phyloP scores from a whole-genome alignment of 106 monocot genomes.

The Ottelia alismoides region DNA sequence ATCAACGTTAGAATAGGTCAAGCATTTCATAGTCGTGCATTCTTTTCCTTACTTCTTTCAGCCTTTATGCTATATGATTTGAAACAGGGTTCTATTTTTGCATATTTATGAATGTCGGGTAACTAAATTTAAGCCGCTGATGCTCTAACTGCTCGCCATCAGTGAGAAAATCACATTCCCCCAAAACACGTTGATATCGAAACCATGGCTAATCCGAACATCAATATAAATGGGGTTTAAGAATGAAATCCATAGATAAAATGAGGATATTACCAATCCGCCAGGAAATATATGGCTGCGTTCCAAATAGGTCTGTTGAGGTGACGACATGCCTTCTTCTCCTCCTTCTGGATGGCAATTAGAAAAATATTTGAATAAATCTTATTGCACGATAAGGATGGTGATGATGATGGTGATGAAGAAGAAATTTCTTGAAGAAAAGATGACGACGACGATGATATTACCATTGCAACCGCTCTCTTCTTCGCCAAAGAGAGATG shows the following conservation, averaged over 20 bases:
- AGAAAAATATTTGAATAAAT: not conserved
- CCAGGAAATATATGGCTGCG: constrained; percentile 27
- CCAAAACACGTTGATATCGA: too few species aligned
- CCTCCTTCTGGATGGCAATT: not conserved
- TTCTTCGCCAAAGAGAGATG: constrained; percentile 34
- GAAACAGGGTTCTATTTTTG: too few species aligned
- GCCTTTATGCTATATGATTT: too few species aligned
- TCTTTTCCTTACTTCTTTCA: too few species aligned
- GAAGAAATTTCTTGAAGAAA: not conserved
- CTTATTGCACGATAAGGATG: not conserved
- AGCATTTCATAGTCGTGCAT: too few species aligned
- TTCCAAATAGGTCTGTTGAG: constrained; percentile 9
- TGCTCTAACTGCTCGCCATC: too few species aligned
- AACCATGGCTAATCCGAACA: not conserved
- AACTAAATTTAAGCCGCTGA: too few species aligned
- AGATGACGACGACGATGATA: not conserved
- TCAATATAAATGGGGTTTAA: not conserved
- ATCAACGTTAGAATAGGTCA: too few species aligned
- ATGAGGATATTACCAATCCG: constrained; percentile 15
- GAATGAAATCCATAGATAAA: not conserved
- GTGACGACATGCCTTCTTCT: not conserved
- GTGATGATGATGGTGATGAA: too few species aligned
- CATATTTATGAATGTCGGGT: too few species aligned
- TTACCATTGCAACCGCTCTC: constrained; percentile 3
- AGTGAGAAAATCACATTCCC: too few species aligned